phyloP scores from a whole-genome alignment of 2,329 filamentous ascomycete genomes.

The Kalmusia sp. region DNA sequence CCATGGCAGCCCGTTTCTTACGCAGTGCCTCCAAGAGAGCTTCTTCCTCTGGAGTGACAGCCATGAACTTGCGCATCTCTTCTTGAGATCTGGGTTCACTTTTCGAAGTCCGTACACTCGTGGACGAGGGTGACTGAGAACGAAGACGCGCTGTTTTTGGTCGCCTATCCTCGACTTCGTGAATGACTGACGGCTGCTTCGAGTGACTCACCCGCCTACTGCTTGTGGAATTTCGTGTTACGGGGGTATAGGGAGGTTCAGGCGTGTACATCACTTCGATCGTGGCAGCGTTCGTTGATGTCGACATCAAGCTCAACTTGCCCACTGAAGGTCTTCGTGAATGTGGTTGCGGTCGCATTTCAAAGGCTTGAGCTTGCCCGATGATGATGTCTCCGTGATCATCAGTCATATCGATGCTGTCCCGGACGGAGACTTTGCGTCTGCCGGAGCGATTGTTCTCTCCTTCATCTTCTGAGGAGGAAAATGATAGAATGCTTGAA shows the following conservation, averaged over 20 bases:
- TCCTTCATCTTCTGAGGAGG: constrained; percentile 47
- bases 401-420: constrained; percentile 43
- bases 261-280: constrained; percentile 50
- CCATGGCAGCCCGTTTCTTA: constrained; percentile 56
- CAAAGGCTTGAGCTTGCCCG: constrained; percentile 47
- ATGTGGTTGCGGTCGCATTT: constrained; percentile 31
- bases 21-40: constrained; percentile 58
- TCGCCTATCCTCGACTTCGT: constrained; percentile 44
- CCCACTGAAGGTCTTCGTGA: constrained; percentile 32
- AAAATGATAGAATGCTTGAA: constrained; percentile 48
- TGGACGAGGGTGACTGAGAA: constrained; percentile 32
- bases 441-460: constrained; percentile 23
- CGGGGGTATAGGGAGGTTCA: constrained; percentile 29
- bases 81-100: constrained; percentile 40
- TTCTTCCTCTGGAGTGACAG: constrained; percentile 59
- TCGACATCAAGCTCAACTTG: constrained; percentile 41
- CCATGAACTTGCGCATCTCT: constrained; percentile 50
- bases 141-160: constrained; percentile 34
- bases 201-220: constrained; percentile 38
- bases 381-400: constrained; percentile 45
- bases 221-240: constrained; percentile 24
- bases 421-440: constrained; percentile 30
- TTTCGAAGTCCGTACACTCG: constrained; percentile 38
- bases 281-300: constrained; percentile 44
- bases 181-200: constrained; percentile 48